These are phyloP conservation scores for Eucalyptus rudis DNA, from an alignment of 345 rosid species.

Conservation along the genomic window DNA sequence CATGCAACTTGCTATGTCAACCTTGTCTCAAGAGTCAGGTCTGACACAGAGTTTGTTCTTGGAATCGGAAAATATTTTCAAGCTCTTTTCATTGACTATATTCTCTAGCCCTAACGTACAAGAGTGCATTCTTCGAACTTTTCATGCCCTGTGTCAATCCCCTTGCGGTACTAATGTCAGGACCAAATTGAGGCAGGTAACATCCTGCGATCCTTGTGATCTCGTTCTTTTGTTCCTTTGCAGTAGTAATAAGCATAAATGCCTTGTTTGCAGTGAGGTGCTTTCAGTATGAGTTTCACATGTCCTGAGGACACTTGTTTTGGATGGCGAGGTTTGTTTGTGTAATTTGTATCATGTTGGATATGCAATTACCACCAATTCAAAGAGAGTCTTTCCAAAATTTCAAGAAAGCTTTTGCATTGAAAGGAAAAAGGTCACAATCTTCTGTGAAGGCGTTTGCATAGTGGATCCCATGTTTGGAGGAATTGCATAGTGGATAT, in stretches of 20 bases:
- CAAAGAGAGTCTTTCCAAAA: neutral
- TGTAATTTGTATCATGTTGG: neutral
- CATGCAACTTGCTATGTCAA: constrained; percentile 47
- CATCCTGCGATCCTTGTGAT: neutral
- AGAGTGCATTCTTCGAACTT: constrained; percentile 37
- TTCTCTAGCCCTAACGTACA: constrained; percentile 38
- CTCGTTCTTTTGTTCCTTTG: neutral
- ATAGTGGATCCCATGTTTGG: neutral
- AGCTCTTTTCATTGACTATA: constrained; percentile 38
- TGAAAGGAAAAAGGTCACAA: neutral
- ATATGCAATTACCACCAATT: neutral
- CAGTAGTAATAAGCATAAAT: neutral
- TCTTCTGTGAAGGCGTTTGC: neutral
- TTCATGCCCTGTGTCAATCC: constrained; percentile 45
- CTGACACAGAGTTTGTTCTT: constrained; percentile 18
- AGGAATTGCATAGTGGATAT: neutral
- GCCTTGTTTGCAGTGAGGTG: neutral
- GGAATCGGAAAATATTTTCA: constrained; percentile 39
- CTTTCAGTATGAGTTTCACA: neutral
- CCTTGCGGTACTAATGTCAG: constrained; percentile 30
- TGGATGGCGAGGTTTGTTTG: neutral
- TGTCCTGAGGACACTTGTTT: neutral
- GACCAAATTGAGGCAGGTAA: constrained; percentile 43
- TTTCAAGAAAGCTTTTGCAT: neutral
- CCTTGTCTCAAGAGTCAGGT: constrained; percentile 23